Evolutionary conservation across 2,329 filamentous ascomycete genomes (phyloP).

Genomic region (Fusarium pseudograminearum): DNA sequence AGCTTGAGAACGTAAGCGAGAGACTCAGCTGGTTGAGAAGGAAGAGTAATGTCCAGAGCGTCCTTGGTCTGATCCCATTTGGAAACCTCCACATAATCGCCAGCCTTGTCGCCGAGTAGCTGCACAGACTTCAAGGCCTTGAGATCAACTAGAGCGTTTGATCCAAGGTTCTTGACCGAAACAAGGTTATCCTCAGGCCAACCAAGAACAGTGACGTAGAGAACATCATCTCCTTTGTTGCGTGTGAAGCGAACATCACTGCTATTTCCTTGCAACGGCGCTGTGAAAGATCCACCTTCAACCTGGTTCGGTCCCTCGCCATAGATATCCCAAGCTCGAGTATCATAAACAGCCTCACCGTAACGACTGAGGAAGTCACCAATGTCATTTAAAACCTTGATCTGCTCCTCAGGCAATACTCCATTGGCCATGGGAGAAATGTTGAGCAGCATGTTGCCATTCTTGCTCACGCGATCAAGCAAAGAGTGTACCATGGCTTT

Average conservation of each 20-base stretch:
- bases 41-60: constrained; percentile 1
- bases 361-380: constrained; percentile 13
- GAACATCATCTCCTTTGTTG: background rate
- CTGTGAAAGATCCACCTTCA: constrained; percentile 9
- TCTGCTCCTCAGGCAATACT: constrained; percentile 1
- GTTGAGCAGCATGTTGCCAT: constrained; percentile 19
- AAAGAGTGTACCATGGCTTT: constrained; percentile 22
- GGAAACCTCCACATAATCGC: background rate
- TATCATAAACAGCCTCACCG: constrained; percentile 3
- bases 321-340: constrained; percentile 16
- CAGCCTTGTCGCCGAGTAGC: constrained; percentile 6
- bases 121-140: constrained; percentile 2
- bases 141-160: background rate
- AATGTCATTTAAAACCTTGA: constrained; percentile 15
- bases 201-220: constrained; percentile 16
- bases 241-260: constrained; percentile 21
- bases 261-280: constrained; percentile 15
- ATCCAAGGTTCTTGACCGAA: background rate
- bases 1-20: constrained; percentile 10
- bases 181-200: constrained; percentile 7
- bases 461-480: constrained; percentile 19
- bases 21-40: background rate
- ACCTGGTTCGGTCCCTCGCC: constrained; percentile 17
- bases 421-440: constrained; percentile 16
- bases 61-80: constrained; percentile 17